These are phyloP conservation scores for Rostrohypoxylon terebratum DNA, from an alignment of 495 filamentous ascomycete species.

Conservation along the genomic window DNA sequence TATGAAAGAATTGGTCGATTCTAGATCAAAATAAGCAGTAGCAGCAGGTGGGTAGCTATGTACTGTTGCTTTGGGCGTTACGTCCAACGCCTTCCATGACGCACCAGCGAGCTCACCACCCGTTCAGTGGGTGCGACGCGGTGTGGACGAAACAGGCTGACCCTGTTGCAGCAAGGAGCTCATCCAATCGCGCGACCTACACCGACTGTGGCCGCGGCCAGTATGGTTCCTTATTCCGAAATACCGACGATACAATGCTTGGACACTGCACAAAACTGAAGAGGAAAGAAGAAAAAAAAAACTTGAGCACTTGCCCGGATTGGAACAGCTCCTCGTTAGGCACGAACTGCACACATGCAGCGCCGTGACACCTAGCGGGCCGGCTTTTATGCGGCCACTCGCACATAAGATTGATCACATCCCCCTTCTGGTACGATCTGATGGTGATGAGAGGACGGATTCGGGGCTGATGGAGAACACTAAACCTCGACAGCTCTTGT, in stretches of 20 bases:
- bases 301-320: constrained; percentile 43
- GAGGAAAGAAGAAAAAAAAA: background rate
- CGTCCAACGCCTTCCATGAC: constrained; percentile 32
- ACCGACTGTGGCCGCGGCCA: constrained; percentile 30
- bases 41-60: constrained; percentile 5
- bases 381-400: constrained; percentile 49
- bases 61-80: constrained; percentile 31
- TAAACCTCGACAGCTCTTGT: constrained; percentile 35
- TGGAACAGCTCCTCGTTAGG: constrained; percentile 46
- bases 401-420: constrained; percentile 48
- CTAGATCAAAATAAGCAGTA: constrained; percentile 40
- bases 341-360: constrained; percentile 46
- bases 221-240: constrained; percentile 38
- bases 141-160: constrained; percentile 43
- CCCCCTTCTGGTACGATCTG: constrained; percentile 49
- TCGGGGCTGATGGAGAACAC: constrained; percentile 46
- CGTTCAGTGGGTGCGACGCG: constrained; percentile 36
- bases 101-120: constrained; percentile 36
- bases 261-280: background rate
- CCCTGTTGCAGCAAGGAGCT: constrained; percentile 36
- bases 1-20: constrained; percentile 30
- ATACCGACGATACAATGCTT: constrained; percentile 32
- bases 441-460: constrained; percentile 42
- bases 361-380: constrained; percentile 46
- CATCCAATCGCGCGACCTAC: constrained; percentile 41